These are phyloP conservation scores for Oryza meridionalis DNA, from an alignment of 176 grass and related monocot genomes.

Conservation along the genomic window DNA sequence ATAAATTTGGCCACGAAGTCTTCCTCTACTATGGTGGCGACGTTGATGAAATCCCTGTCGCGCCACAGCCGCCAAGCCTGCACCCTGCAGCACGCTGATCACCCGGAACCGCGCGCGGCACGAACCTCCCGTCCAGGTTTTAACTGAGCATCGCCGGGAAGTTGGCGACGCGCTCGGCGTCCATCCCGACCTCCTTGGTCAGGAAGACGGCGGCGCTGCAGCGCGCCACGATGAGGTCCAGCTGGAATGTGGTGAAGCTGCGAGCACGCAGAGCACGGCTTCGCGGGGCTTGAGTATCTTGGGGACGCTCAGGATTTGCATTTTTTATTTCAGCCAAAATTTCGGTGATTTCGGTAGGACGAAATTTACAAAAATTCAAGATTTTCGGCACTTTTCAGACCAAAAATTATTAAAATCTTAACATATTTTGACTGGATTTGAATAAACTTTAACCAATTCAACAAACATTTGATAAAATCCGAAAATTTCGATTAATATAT, in stretches of 20 bases:
- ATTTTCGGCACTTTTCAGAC: too few relatives aligned
- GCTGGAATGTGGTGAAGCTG: conserved; percentile 38
- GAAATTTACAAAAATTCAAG: too few relatives aligned
- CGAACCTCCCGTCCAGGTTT: conserved; percentile 42
- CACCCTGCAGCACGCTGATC: conserved; percentile 41
- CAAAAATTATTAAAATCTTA: too few relatives aligned
- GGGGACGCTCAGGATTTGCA: background rate
- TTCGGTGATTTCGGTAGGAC: too few relatives aligned
- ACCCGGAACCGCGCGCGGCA: conserved; percentile 55
- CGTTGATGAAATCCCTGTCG: conserved; percentile 34
- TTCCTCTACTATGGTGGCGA: conserved; percentile 35
- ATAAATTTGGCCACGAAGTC: conserved; percentile 56
- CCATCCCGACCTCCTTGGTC: conserved; percentile 42
- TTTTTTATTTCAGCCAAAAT: too few relatives aligned
- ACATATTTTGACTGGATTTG: too few relatives aligned
- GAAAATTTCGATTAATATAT: too few relatives aligned
- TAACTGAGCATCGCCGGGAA: conserved; percentile 45
- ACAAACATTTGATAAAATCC: too few relatives aligned
- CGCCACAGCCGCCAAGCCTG: conserved; percentile 35
- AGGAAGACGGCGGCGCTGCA: conserved; percentile 38
- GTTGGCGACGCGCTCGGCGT: conserved; percentile 34
- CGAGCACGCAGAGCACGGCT: conserved; percentile 32
- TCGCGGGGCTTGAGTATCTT: conserved; percentile 46
- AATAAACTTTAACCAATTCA: too few relatives aligned
- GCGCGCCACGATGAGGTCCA: conserved; percentile 29